Conservation (phyloP, 257 asterid genomes). For the Verbena officinalis region DNA sequence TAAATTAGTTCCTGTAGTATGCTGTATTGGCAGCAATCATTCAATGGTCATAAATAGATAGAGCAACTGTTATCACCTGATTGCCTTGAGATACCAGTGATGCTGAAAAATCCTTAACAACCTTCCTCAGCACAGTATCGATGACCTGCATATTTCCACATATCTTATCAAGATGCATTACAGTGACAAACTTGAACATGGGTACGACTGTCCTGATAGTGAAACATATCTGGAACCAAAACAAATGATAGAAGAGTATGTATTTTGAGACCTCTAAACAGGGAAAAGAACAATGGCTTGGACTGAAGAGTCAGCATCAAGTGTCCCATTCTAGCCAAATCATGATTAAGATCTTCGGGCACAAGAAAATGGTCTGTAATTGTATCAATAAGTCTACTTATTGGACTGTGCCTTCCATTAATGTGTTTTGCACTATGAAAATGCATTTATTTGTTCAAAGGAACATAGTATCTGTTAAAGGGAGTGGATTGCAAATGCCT, state of each 20-base stretch:
- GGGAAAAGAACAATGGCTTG: too few species aligned
- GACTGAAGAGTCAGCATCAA: too few species aligned
- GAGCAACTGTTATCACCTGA: conserved; percentile 51
- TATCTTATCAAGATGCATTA: not conserved
- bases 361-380: too few species aligned
- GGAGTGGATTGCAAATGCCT: not conserved
- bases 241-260: too few species aligned
- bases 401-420: too few species aligned
- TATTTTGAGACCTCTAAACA: too few species aligned
- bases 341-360: not conserved
- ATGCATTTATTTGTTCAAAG: conserved; percentile 1
- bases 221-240: too few species aligned
- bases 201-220: not conserved
- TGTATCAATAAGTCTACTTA: too few species aligned
- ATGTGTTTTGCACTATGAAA: not conserved
- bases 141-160: conserved; percentile 53
- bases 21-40: conserved; percentile 13
- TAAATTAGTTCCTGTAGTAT: conserved; percentile 13
- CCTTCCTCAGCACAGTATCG: conserved; percentile 69
- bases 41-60: conserved; percentile 2
- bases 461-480: not conserved
- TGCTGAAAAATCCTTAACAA: conserved; percentile 75
- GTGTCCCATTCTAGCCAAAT: not conserved
- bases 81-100: conserved; percentile 67
- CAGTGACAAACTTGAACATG: not conserved